Evolutionary conservation across 1,284 basidiomycete genomes (phyloP).

Genomic region (Anthracocystis setariae): DNA sequence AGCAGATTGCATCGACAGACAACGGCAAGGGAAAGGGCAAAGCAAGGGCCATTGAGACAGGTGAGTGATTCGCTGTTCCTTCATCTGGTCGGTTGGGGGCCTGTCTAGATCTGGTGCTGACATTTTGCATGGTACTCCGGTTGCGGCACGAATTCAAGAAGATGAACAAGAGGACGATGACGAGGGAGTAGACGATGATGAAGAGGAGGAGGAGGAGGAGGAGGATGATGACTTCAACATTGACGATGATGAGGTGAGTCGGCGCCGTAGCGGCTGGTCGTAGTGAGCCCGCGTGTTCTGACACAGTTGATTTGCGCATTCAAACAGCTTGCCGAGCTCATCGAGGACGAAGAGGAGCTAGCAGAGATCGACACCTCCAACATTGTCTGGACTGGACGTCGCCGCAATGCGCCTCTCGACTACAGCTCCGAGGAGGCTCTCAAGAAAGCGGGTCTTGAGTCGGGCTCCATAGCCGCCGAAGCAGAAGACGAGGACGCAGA

Average conservation of each 20-base stretch:
- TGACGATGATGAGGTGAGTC: constrained; percentile 41
- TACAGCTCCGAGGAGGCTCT: constrained; percentile 59
- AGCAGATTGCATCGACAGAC: constrained; percentile 19
- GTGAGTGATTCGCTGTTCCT: constrained; percentile 24
- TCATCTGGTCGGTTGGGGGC: no score
- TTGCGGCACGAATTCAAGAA: no score
- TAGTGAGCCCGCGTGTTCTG: no score
- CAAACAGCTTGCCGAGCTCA: constrained; percentile 35
- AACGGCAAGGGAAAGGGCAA: constrained; percentile 57
- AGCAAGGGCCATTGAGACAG: constrained; percentile 38
- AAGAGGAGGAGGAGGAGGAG: constrained; percentile 41
- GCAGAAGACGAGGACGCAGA: constrained; percentile 54
- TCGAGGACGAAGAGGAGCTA: constrained; percentile 54
- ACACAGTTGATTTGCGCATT: background rate
- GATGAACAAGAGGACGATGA: constrained; percentile 6
- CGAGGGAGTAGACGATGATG: constrained; percentile 33
- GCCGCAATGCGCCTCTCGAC: constrained; percentile 51
- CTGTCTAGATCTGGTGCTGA: no score
- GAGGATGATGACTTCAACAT: constrained; percentile 38
- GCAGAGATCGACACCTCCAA: constrained; percentile 50
- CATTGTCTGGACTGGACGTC: constrained; percentile 51
- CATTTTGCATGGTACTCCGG: no score
- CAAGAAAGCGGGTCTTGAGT: constrained; percentile 50
- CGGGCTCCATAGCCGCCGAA: constrained; percentile 23
- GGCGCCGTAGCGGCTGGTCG: no score